Evolutionary conservation across 352 stramenopile genomes (phyloP).

Genomic region (Phytophthora chlamydospora): DNA sequence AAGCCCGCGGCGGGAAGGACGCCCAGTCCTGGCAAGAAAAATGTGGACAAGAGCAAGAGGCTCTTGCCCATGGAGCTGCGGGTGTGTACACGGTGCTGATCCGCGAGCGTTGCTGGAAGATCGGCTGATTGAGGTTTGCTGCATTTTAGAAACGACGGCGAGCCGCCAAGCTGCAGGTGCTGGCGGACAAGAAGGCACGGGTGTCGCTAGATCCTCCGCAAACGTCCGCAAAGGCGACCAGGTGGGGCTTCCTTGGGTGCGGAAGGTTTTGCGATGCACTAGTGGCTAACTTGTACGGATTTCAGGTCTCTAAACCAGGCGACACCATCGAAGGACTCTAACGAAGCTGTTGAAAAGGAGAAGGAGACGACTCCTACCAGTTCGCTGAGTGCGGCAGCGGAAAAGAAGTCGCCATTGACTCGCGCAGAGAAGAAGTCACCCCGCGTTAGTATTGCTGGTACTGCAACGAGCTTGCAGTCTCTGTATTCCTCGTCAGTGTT

Average conservation of each 20-base stretch:
- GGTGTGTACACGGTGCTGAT: slow-evolving; percentile 33
- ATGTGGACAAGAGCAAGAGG: slow-evolving; percentile 52
- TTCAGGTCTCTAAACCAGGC: neutral
- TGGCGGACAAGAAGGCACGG: slow-evolving; percentile 17
- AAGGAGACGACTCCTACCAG: neutral
- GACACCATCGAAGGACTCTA: neutral
- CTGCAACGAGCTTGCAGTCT: slow-evolving; percentile 32
- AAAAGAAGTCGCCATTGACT: slow-evolving; percentile 4
- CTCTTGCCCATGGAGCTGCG: slow-evolving; percentile 76
- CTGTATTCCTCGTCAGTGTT: slow-evolving; percentile 44
- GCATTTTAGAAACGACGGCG: slow-evolving; percentile 60
- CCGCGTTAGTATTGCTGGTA: neutral
- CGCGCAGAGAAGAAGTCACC: neutral
- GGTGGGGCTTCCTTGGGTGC: slow-evolving; percentile 9
- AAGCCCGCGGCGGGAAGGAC: slow-evolving; percentile 12
- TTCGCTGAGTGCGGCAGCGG: neutral
- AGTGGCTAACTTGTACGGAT: neutral
- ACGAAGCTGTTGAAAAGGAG: neutral
- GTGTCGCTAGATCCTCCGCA: neutral
- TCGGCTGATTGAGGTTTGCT: slow-evolving; percentile 17
- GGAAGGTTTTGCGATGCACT: neutral
- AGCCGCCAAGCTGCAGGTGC: slow-evolving; percentile 59
- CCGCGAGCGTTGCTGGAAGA: slow-evolving; percentile 9
- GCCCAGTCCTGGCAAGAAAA: slow-evolving; percentile 21
- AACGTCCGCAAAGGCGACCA: slow-evolving; percentile 4